Evolutionary conservation across 1,139 yeast genomes (phyloP), one percentile per base, ranked within the genome.

Genomic region (Debaryomyces robertsiae): DNA sequence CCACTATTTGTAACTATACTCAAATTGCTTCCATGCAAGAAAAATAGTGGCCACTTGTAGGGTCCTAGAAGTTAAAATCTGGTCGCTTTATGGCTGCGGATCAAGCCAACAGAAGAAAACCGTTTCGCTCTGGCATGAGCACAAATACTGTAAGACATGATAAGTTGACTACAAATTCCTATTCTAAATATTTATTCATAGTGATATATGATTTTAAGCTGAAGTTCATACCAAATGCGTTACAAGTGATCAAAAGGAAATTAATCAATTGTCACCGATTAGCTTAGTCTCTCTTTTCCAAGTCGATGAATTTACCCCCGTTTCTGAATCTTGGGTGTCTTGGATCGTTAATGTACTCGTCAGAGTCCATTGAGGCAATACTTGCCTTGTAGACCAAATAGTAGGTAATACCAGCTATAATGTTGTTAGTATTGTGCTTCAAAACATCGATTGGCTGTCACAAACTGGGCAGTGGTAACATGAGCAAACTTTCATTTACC

Each of bases 291-390:
- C 52, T 61, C 55, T 70, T 67, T 52, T 67, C 73, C 59, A 73
- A 69, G 52, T 73, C 77, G 50, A 73, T 69, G 64, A 69, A 71
- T 66, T 72, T 72, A 50, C 77, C 78, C 56, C 78, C 78, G 46
- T 59, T 64, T 55, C 71, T 69, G 47, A 73, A 73, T 68, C 78
- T 72, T 57, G 78, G 78, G 63, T 73, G 77, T 70, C 77, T 73
- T 65, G 78, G 78, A 60, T 73, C 78, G 53, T 73, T 73, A 57
- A 73, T 73, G 62, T 68, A 73, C 58, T 72, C 78, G 44, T 67
- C 73, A 40, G 77, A 66, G 72, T 73, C 66, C 66, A 63, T 61
- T 44, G 74, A 68, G 46, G 75, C 77, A 48, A 54, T 54, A 42
- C 71, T 58, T 30, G 64, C 76, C 61, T 71, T 69, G 63, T 60